Evolutionary conservation across 345 rosid species (phyloP), one percentile per base, ranked within the genome.

Genomic region (Noccaea caerulescens): DNA sequence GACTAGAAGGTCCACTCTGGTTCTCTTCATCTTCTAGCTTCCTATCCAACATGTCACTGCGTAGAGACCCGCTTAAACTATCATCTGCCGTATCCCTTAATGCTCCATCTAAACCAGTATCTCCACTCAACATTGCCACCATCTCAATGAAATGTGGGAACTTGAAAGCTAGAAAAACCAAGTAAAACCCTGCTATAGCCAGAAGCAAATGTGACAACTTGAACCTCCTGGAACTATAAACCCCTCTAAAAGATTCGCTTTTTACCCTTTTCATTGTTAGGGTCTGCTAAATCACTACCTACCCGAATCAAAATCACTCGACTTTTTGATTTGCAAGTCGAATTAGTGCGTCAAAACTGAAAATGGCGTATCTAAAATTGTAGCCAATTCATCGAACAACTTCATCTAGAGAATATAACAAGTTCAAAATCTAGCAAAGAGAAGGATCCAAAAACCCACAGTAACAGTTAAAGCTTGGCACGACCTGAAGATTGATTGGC

Each of bases 131-230:
- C 81, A 87, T 57, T 4, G 90, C 72, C 0, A 85, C 88, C 81
- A 84, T 75, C 81, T 89, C 85, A 42, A 94, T 68, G 74, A 91
- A 91, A 78, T 84, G 87, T 25, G 93, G 96, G 76, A 94, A 86
- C 84, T 89, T 94, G 32, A 85, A 80, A 18, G 91, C 88, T 61
- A 91, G 77, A 67, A 94, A 86, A 68, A 91, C 69, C 73, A 94
- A 81, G 86, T 91, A 94, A 37, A 88, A 68, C 50, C 84, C 82
- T 23, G 83, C 93, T 58, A 90, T 7, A 52, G 76, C 89, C 67
- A 94, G 65, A 76, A 91, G 70, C 27, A 89, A 66, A 84, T 91
- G 97, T 42, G 95, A 87, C 83, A 88, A 66, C 75, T 82, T 94
- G 83, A 73, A 88, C 87, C 90, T 86, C 84, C 89, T 86, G 50